phyloP scores from a whole-genome alignment of 495 filamentous ascomycete genomes.

The Aspergillus nidulans region DNA sequence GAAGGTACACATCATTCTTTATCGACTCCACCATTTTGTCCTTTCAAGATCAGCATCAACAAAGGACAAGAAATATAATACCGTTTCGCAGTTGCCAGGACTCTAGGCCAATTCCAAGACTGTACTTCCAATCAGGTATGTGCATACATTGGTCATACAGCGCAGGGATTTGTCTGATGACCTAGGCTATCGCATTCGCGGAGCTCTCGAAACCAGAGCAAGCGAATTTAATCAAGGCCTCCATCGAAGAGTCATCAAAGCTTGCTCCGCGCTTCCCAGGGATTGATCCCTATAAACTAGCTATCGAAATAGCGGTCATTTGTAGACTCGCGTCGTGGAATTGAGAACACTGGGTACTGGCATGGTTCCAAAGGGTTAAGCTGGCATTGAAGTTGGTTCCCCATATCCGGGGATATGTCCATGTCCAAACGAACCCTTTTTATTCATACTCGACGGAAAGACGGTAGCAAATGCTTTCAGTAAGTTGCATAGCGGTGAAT shows the following conservation, averaged over 20 bases:
- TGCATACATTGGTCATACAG: neutral
- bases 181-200: conserved; percentile 55
- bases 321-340: neutral
- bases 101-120: conserved; percentile 57
- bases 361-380: conserved; percentile 41
- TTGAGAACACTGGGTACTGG: neutral
- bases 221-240: conserved; percentile 39
- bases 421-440: conserved; percentile 60
- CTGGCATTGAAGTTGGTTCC: conserved; percentile 49
- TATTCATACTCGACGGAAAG: conserved; percentile 49
- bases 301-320: conserved; percentile 51
- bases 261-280: conserved; percentile 32
- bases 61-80: neutral
- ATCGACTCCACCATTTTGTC: neutral
- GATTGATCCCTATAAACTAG: conserved; percentile 45
- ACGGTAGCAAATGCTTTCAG: conserved; percentile 53
- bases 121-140: conserved; percentile 64
- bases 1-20: conserved; percentile 32
- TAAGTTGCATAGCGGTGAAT: conserved; percentile 22
- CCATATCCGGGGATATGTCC: conserved; percentile 50
- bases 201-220: conserved; percentile 53
- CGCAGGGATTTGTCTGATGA: neutral
- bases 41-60: neutral
- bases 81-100: conserved; percentile 41
- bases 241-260: conserved; percentile 35